A percentile compares a stretch with the other conserved stretches of the same genome.
Evolutionary conservation across 1,284 basidiomycete genomes (phyloP).

Genomic region (Dichomitus squalens): DNA sequence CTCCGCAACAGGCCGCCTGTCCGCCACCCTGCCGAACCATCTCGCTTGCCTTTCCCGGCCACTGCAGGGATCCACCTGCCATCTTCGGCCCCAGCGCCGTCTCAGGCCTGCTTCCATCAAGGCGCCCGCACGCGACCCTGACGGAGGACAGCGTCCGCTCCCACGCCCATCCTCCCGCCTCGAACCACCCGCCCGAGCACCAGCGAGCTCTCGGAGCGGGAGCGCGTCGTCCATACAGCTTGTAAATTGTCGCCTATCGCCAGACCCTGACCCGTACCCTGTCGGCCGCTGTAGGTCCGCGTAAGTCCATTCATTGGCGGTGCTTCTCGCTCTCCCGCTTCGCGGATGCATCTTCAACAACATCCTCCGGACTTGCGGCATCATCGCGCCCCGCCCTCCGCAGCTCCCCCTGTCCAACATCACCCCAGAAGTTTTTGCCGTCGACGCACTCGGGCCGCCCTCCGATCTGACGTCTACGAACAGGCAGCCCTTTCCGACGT

Average conservation of each 20-base stretch:
- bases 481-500: conserved; percentile 5
- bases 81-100: conserved; percentile 7
- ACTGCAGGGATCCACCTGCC: conserved; percentile 4
- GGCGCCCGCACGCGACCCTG: conserved; percentile 22
- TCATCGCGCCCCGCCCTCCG: conserved; percentile 11
- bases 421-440: conserved; percentile 13
- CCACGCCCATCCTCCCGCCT: conserved; percentile 2
- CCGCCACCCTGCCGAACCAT: conserved; percentile 1
- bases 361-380: neutral
- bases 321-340: conserved; percentile 9
- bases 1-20: conserved; percentile 24
- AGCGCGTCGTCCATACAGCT: neutral
- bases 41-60: neutral
- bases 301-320: conserved; percentile 10
- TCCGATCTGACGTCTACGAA: neutral
- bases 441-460: conserved; percentile 1
- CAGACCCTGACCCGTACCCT: neutral
- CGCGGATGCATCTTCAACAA: conserved; percentile 6
- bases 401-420: conserved; percentile 1
- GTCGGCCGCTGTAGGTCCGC: conserved; percentile 18
- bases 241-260: neutral
- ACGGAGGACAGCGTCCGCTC: conserved; percentile 11
- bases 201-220: neutral
- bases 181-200: neutral
- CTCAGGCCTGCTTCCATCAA: conserved; percentile 12